Evolutionary conservation across 75 land plant species (phyloP).

Genomic region (Pinus tabuliformis): DNA sequence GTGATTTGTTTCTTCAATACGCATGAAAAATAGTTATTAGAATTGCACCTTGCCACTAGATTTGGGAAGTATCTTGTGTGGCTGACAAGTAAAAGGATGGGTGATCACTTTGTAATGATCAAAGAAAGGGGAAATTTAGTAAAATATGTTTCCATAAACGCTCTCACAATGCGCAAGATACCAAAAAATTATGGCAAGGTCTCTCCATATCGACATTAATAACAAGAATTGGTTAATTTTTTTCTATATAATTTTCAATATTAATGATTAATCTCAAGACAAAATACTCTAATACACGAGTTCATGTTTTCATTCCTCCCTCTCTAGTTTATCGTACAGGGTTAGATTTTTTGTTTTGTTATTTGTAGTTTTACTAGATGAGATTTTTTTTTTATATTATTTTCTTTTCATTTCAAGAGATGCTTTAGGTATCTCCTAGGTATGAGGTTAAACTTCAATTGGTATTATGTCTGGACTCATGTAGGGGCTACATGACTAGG

Average conservation of each 20-base stretch:
- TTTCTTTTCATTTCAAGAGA: too few species aligned
- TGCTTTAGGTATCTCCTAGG: too few species aligned
- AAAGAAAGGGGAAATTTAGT: slow-evolving; percentile 77
- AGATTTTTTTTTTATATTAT: too few species aligned
- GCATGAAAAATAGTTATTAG: slow-evolving; percentile 63
- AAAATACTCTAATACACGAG: neutral
- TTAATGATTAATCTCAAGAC: neutral
- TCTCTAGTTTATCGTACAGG: too few species aligned
- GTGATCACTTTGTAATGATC: slow-evolving; percentile 39
- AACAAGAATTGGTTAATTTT: neutral
- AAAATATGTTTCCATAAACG: slow-evolving; percentile 76
- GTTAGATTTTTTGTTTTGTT: too few species aligned
- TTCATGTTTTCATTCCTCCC: too few species aligned
- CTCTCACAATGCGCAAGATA: slow-evolving; percentile 85
- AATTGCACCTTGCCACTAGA: slow-evolving; percentile 78
- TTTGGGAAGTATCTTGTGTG: slow-evolving; percentile 49
- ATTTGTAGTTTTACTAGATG: too few species aligned
- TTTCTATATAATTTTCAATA: neutral
- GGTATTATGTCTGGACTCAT: too few species aligned
- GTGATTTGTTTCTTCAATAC: slow-evolving; percentile 76
- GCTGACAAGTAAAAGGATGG: slow-evolving; percentile 24
- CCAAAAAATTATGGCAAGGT: slow-evolving; percentile 97
- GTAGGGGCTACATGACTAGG: too few species aligned
- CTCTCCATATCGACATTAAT: neutral
- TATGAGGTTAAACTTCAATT: too few species aligned